Conservation (phyloP, 192 early-diverging fungal genomes). For the Cetraspora pellucida region DNA sequence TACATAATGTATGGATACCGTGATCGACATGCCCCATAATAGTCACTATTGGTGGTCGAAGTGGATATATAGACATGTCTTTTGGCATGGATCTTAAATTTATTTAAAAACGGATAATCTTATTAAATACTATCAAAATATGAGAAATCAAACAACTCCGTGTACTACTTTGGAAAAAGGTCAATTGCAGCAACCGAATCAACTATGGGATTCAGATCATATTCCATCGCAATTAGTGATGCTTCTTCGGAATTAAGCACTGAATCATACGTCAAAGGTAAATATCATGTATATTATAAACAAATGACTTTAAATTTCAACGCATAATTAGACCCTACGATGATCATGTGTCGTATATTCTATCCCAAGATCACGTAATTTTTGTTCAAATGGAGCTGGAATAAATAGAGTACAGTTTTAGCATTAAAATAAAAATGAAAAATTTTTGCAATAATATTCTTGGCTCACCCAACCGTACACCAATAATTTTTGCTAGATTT, state of each 20-base stretch:
- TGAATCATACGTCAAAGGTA: constrained; percentile 17
- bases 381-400: constrained; percentile 52
- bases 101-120: constrained; percentile 38
- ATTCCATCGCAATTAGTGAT: constrained; percentile 83
- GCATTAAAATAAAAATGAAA: constrained; percentile 1
- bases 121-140: constrained; percentile 27
- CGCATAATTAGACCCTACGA: neutral
- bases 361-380: constrained; percentile 81
- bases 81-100: constrained; percentile 59
- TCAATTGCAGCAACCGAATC: constrained; percentile 56
- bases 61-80: constrained; percentile 73
- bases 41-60: constrained; percentile 90
- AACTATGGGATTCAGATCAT: constrained; percentile 79
- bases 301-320: neutral
- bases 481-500: constrained; percentile 77
- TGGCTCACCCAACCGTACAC: constrained; percentile 63
- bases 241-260: constrained; percentile 86
- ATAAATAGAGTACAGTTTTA: neutral
- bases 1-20: neutral
- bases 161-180: constrained; percentile 55
- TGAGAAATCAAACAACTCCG: neutral
- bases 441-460: neutral
- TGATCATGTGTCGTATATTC: constrained; percentile 62
- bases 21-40: constrained; percentile 98
- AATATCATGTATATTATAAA: neutral